Evolutionary conservation across 306 rosid genomes (phyloP), one percentile per base, ranked within the genome.

Genomic region (Hylodesmum podocarpum): DNA sequence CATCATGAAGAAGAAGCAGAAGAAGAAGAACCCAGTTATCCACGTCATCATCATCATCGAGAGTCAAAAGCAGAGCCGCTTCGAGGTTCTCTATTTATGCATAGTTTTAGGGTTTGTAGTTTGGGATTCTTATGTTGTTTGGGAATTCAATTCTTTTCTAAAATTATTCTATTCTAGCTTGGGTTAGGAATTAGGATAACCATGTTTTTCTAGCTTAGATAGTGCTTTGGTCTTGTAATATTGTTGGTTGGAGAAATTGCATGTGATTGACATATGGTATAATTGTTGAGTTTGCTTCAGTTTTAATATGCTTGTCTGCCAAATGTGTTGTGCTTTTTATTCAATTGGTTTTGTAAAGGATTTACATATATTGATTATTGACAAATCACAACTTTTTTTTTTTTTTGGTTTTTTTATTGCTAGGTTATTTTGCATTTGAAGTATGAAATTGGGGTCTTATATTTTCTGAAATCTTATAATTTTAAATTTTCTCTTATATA

Each of bases 321-420:
- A 57, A 34, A 3, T 18, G 18, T 54, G 14, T 29, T n/a, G 86
- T 50, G 6, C 2, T 49, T 67, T 49, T 49, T 25, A 8, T 28
- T 63, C n/a, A 25, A 7, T 51, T 29, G 6, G 8, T 14, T 15
- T 33, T 14, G 15, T 16, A 16, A 28, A 28, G 43, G 5, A 28
- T 75, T 40, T 28, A 40, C 28, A 22, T 13, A 8, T 21, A 24
- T 53, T 73, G 24, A n/a, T n/a, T n/a, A n/a, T n/a, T n/a, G n/a
- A n/a, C n/a, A n/a, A n/a, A n/a, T n/a, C n/a, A 66, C 16, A 15
- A 7, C 66, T 74, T 12, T 75, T 67, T 39, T 59, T 57, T 66
- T 72, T 63, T 39, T 65, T 67, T 67, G 4, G 49, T 46, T 46
- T 46, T n/a, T 5, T 4, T 1, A 46, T n/a, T 46, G 21, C 21